Percentiles rank a stretch among this genome's conserved stretches.
Conservation (phyloP, 2,329 filamentous ascomycete species). For the Domatiomyces catenatus region DNA sequence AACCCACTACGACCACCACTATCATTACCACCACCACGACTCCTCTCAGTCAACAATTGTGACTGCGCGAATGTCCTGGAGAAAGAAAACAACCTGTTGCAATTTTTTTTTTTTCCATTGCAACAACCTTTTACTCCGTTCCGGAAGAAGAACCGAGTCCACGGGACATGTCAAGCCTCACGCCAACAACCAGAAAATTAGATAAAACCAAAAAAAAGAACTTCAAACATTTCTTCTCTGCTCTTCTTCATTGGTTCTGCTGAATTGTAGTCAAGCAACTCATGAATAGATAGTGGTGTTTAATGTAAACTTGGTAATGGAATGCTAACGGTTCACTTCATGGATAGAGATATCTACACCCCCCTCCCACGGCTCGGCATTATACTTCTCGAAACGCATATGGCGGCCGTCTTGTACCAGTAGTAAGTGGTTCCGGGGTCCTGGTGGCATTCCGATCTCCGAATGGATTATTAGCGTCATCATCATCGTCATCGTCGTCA, state of each 20-base stretch:
- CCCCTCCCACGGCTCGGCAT: not conserved
- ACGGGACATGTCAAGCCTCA: not conserved
- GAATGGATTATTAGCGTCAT: conserved; percentile 75
- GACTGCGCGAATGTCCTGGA: not conserved
- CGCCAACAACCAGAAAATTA: not conserved
- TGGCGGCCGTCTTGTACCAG: not conserved
- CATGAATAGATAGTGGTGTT: too few relatives aligned
- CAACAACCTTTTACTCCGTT: not conserved
- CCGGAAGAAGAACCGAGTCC: not conserved
- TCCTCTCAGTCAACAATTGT: not conserved
- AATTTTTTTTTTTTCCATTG: too few relatives aligned
- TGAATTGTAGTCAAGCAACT: too few relatives aligned
- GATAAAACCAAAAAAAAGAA: not conserved
- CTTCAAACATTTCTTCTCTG: not conserved
- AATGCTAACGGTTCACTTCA: not conserved
- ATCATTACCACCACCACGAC: too few relatives aligned
- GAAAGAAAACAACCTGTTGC: not conserved
- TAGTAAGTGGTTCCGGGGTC: conserved; percentile 26
- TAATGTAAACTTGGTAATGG: too few relatives aligned
- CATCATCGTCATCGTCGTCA: conserved; percentile 41
- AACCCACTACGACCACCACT: too few relatives aligned
- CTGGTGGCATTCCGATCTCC: conserved; percentile 62
- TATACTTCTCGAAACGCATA: not conserved
- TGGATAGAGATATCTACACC: not conserved
- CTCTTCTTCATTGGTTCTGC: not conserved